Evolutionary conservation across 2,329 filamentous ascomycete species (phyloP).

Genomic region (Bisporella sp.): DNA sequence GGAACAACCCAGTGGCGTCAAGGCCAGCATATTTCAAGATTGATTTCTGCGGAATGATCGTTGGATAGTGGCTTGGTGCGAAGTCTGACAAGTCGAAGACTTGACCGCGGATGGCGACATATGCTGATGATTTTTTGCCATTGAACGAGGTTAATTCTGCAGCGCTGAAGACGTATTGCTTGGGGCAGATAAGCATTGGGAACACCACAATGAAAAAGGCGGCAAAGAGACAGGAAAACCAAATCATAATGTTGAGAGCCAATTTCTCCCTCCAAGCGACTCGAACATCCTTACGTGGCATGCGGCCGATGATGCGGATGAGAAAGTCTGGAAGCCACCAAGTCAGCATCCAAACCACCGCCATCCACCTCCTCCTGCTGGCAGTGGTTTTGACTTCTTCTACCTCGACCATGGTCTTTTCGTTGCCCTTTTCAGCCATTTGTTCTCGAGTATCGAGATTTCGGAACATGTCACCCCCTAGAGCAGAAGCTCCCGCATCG

Average conservation of each 20-base stretch:
- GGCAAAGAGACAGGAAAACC: conserved; percentile 71
- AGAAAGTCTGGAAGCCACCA: conserved; percentile 82
- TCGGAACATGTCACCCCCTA: conserved; percentile 97
- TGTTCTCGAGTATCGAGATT: conserved; percentile 91
- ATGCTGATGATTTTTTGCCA: conserved; percentile 58
- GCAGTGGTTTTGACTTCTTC: conserved; percentile 73
- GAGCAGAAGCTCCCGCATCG: conserved; percentile 85
- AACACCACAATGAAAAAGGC: conserved; percentile 90
- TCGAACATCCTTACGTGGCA: conserved; percentile 87
- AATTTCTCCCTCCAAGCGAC: conserved; percentile 95
- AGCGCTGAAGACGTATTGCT: conserved; percentile 77
- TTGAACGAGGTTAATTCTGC: conserved; percentile 68
- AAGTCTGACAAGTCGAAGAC: conserved; percentile 79
- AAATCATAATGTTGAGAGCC: conserved; percentile 96
- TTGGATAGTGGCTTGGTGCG: conserved; percentile 71
- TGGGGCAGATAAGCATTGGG: conserved; percentile 83
- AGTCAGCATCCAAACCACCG: conserved; percentile 74
- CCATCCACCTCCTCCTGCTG: conserved; percentile 86
- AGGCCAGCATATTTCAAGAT: conserved; percentile 77
- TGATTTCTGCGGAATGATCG: conserved; percentile 45
- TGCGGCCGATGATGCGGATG: conserved; percentile 70
- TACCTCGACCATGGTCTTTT: conserved; percentile 83
- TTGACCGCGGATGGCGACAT: conserved; percentile 77
- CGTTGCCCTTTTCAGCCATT: conserved; percentile 91
- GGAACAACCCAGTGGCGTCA: conserved; percentile 86